Conservation (phyloP, 179 eudicot species). For the Gypsophila paniculata region DNA sequence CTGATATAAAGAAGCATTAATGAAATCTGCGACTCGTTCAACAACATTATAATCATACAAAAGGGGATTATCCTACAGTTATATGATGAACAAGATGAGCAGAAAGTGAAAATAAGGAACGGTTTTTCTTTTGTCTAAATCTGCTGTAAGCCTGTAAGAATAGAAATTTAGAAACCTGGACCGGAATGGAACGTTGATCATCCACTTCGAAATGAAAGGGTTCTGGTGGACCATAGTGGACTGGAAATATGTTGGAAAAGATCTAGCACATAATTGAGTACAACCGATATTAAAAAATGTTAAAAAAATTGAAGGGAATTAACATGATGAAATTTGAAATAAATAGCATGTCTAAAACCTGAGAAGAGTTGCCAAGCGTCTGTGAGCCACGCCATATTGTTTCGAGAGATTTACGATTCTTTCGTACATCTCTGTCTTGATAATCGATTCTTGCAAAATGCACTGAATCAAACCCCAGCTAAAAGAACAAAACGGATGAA, state of each 20-base stretch:
- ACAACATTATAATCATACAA: constrained; percentile 65
- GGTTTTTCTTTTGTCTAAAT: background rate
- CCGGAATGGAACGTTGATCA: constrained; percentile 38
- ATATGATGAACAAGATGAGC: constrained; percentile 18
- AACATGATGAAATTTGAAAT: background rate
- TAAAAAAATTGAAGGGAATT: background rate
- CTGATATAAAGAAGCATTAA: constrained; percentile 57
- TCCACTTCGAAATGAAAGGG: constrained; percentile 74
- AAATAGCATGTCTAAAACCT: constrained; percentile 37
- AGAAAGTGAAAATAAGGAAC: background rate
- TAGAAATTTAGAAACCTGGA: constrained; percentile 56
- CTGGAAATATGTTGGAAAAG: constrained; percentile 71
- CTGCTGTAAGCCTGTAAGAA: background rate
- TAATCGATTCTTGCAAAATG: constrained; percentile 93
- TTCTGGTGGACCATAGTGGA: constrained; percentile 71
- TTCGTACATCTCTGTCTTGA: constrained; percentile 70
- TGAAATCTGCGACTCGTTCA: constrained; percentile 63
- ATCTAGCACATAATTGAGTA: constrained; percentile 40
- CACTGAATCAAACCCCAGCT: constrained; percentile 89
- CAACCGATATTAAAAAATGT: background rate
- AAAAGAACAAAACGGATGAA: constrained; percentile 17
- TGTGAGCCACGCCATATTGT: constrained; percentile 88
- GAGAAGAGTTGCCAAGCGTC: constrained; percentile 83
- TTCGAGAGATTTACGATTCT: constrained; percentile 70
- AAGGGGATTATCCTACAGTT: constrained; percentile 62